Evolutionary conservation across 1,139 yeast genomes (phyloP), one percentile per base, ranked within the genome.

Genomic region (Geotrichum citri-aurantii): DNA sequence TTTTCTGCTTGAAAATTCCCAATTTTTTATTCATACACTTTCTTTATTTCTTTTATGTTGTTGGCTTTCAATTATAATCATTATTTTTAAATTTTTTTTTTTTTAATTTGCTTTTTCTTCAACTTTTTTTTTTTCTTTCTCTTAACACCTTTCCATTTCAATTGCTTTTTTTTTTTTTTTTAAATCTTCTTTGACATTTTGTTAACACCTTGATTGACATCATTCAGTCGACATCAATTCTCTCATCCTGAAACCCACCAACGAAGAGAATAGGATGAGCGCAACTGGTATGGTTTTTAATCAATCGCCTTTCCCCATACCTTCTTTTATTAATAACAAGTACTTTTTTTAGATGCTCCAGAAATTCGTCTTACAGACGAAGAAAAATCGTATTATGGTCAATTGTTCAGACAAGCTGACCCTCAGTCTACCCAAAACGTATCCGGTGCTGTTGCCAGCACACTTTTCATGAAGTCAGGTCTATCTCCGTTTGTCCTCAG

Each of bases 381-480:
- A 19, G 55, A 52, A n/a, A 42, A 52, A 44, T 5, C 19, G n/a
- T 52, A 52, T 24, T 52, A 26, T 26, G 55, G 55, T 7, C 55
- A 44, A n/a, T 19, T 91, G 58, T 93, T 93, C 77, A 82, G 82
- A 63, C 79, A 86, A 52, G 79, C 92, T 66, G 99, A 93, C 71
- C 81, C 86, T 1, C 95, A 88, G 65, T 80, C 81, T 52, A 75
- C 87, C 53, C 97, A 97, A 2, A 79, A 87, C 52, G 87, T 93
- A 61, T 88, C 97, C 6, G 99, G 99, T 33, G 95, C 88, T 52
- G 83, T 86, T 57, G 91, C 96, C 17, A 81, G 95, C 65, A 78
- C 88, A 7, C 79, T 95, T 3, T 84, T 93, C 65, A 96, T 91
- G 67, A 86, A 88, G 61, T 86, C 96, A 1, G 95, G 96, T 0